These are phyloP conservation scores for Rusavskia elegans DNA, from an alignment of 495 filamentous ascomycete species.

Conservation along the genomic window DNA sequence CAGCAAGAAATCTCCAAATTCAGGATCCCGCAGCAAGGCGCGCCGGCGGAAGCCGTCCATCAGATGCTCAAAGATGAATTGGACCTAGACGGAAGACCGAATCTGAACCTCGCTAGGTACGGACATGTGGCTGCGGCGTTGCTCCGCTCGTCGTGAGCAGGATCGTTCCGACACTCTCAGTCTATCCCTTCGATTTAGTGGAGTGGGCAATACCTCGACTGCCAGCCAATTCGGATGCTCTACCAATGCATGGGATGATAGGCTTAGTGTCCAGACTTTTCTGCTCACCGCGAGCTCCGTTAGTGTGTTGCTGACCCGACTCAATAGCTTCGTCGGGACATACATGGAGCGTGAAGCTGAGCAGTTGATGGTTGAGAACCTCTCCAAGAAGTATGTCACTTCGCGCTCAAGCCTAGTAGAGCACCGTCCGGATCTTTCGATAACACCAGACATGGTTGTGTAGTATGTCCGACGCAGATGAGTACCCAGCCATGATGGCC, in stretches of 20 bases:
- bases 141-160: not conserved
- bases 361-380: slow-evolving; percentile 49
- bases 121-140: no score
- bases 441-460: not conserved
- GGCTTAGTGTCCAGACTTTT: not conserved
- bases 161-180: no score
- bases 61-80: slow-evolving; percentile 60
- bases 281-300: no score
- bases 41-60: slow-evolving; percentile 45
- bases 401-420: slow-evolving; percentile 7
- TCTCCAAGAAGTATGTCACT: slow-evolving; percentile 38
- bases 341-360: slow-evolving; percentile 55
- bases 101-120: slow-evolving; percentile 51
- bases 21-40: slow-evolving; percentile 43
- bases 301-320: not conserved
- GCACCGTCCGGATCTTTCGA: not conserved
- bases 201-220: no score
- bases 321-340: slow-evolving; percentile 48
- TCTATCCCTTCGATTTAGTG: no score
- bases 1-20: slow-evolving; percentile 49
- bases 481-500: slow-evolving; percentile 60
- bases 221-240: no score
- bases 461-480: slow-evolving; percentile 45
- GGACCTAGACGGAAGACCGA: slow-evolving; percentile 57
- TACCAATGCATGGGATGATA: not conserved